These are phyloP conservation scores for Roridomyces roridus DNA, from an alignment of 768 basidiomycete genomes.

Conservation along the genomic window DNA sequence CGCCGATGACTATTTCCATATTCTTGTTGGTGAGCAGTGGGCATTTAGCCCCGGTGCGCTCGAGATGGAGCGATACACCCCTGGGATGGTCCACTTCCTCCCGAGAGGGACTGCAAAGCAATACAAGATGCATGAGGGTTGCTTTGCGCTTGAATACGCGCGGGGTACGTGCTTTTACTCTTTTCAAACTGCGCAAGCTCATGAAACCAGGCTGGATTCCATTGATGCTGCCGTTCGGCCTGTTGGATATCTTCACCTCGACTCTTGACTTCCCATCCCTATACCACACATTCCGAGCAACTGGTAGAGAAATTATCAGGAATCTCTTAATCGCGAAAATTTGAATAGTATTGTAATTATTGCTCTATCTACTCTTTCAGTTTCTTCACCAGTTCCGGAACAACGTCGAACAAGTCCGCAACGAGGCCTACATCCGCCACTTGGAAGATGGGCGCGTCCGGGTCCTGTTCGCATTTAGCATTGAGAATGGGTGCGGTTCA, in stretches of 20 bases:
- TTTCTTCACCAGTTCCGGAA: slow-evolving; percentile 91
- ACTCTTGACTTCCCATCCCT: slow-evolving; percentile 88
- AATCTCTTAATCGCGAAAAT: slow-evolving; percentile 92
- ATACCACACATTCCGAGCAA: slow-evolving; percentile 77
- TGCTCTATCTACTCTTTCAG: slow-evolving; percentile 62
- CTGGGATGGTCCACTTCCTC: slow-evolving; percentile 87
- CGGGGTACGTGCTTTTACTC: slow-evolving; percentile 61
- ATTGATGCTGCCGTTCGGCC: slow-evolving; percentile 93
- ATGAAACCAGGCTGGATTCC: slow-evolving; percentile 90
- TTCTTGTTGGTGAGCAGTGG: slow-evolving; percentile 94
- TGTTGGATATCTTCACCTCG: slow-evolving; percentile 84
- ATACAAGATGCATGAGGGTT: slow-evolving; percentile 97
- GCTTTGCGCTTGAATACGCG: slow-evolving; percentile 96
- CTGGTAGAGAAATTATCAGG: slow-evolving; percentile 80
- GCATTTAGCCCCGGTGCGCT: slow-evolving; percentile 85
- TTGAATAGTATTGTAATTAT: slow-evolving; percentile 38
- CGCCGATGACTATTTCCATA: slow-evolving; percentile 98
- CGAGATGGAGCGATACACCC: slow-evolving; percentile 82
- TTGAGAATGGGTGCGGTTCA: neutral
- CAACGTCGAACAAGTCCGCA: slow-evolving; percentile 90
- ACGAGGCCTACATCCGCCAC: slow-evolving; percentile 96
- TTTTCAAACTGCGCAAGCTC: neutral
- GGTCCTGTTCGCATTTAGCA: slow-evolving; percentile 59
- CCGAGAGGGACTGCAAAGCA: slow-evolving; percentile 89
- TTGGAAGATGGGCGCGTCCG: slow-evolving; percentile 99